These are phyloP conservation scores for Suillus clintonianus DNA, from an alignment of 768 basidiomycete genomes.

Conservation along the genomic window DNA sequence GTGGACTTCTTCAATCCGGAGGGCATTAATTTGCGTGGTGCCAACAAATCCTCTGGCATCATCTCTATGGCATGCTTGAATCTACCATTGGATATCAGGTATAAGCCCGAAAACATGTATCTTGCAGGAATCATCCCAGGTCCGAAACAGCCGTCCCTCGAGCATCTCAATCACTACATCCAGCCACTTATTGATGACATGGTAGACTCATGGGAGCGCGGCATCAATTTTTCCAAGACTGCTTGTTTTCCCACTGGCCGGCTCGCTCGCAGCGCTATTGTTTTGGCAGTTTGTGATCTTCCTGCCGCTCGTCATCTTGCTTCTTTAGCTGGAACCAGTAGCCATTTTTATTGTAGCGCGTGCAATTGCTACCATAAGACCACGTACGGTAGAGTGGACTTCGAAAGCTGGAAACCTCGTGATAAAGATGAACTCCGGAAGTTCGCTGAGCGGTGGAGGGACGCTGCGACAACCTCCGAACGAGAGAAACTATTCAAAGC, in stretches of 20 bases:
- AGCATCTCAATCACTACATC: too few species aligned
- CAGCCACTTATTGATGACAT: too few species aligned
- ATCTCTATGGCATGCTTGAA: slow-evolving; percentile 6
- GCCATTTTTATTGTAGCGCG: slow-evolving; percentile 32
- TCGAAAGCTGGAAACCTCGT: slow-evolving; percentile 12
- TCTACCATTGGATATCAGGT: too few species aligned
- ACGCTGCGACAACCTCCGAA: slow-evolving; percentile 4
- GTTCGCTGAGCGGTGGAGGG: slow-evolving; percentile 12
- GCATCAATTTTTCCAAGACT: slow-evolving; percentile 16
- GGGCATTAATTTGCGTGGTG: not conserved
- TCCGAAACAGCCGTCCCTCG: too few species aligned
- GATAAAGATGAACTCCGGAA: too few species aligned
- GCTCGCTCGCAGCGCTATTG: slow-evolving; percentile 3
- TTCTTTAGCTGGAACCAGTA: too few species aligned
- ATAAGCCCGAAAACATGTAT: too few species aligned
- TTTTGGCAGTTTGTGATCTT: slow-evolving; percentile 33
- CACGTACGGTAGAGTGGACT: slow-evolving; percentile 1
- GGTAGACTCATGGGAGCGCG: slow-evolving; percentile 12
- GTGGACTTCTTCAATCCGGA: slow-evolving; percentile 10
- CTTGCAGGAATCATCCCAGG: too few species aligned
- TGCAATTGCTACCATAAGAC: slow-evolving; percentile 22
- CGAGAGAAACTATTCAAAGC: slow-evolving; percentile 6
- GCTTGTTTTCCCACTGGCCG: slow-evolving; percentile 10
- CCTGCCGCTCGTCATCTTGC: too few species aligned
- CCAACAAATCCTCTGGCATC: not conserved